These are phyloP conservation scores for Neonectria magnoliae DNA, from an alignment of 2,329 filamentous ascomycete genomes.

Conservation along the genomic window DNA sequence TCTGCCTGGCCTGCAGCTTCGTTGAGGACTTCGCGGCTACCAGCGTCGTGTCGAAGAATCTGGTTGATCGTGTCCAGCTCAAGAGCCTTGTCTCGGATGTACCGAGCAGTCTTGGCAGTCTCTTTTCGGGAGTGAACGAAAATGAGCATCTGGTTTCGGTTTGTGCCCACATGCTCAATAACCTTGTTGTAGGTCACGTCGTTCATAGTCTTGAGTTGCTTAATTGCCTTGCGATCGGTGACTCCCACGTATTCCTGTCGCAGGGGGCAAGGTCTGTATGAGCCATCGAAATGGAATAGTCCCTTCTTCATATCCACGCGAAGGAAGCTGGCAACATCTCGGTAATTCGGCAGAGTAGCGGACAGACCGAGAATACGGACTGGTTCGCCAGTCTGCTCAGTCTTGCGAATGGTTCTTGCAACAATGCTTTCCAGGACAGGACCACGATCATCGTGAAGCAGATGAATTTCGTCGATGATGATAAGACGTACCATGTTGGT, in stretches of 20 bases:
- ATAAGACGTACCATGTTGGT: constrained; percentile 96
- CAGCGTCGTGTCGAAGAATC: constrained; percentile 91
- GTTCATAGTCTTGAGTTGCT: constrained; percentile 99
- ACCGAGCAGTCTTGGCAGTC: constrained; percentile 95
- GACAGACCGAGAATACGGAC: constrained; percentile 93
- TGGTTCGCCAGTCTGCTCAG: constrained; percentile 92
- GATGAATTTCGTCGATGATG: constrained; percentile 97
- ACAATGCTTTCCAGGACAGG: constrained; percentile 98
- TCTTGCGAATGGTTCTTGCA: constrained; percentile 89
- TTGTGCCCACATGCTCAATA: constrained; percentile 91
- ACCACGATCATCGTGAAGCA: constrained; percentile 96
- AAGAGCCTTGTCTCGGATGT: constrained; percentile 96
- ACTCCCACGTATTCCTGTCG: constrained; percentile 98
- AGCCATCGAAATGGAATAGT: constrained; percentile 95
- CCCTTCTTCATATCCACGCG: constrained; percentile 87
- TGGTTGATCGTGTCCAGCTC: constrained; percentile 97
- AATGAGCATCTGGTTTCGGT: constrained; percentile 97
- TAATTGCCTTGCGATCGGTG: constrained; percentile 98
- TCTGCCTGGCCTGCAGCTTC: constrained; percentile 85
- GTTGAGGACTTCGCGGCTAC: constrained; percentile 86
- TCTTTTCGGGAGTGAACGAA: constrained; percentile 99
- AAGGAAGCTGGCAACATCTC: constrained; percentile 94
- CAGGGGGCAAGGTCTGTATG: constrained; percentile 91
- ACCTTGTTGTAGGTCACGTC: constrained; percentile 98
- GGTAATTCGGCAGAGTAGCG: constrained; percentile 95